Evolutionary conservation across 495 filamentous ascomycete species (phyloP).

Genomic region (Aspergillus asperescens): DNA sequence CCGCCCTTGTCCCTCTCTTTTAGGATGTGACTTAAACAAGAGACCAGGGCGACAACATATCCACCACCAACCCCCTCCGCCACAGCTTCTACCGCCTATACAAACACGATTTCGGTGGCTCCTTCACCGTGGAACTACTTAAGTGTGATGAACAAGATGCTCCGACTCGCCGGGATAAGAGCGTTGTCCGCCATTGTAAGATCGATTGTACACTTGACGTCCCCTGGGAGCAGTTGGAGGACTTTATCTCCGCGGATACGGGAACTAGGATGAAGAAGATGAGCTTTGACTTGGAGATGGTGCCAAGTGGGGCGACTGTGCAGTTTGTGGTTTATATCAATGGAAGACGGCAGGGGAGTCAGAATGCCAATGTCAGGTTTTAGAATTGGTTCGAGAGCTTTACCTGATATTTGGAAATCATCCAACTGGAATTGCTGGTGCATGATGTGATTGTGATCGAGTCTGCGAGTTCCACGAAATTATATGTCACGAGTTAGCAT

Average conservation of each 20-base stretch:
- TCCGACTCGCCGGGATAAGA: not conserved
- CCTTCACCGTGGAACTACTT: not conserved
- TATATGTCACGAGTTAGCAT: too few relatives aligned
- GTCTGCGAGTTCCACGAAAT: too few relatives aligned
- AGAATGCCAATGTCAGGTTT: constrained; percentile 3
- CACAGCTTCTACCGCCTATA: constrained; percentile 4
- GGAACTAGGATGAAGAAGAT: constrained; percentile 3
- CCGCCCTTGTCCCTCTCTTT: not conserved
- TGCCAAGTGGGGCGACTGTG: not conserved
- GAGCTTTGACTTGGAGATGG: constrained; percentile 5
- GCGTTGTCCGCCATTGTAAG: not conserved
- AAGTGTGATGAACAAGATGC: constrained; percentile 1
- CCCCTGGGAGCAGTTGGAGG: not conserved
- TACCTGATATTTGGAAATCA: too few relatives aligned
- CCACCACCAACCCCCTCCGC: not conserved
- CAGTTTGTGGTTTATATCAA: constrained; percentile 3
- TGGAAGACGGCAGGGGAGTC: not conserved
- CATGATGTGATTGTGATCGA: too few relatives aligned
- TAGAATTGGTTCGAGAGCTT: too few relatives aligned
- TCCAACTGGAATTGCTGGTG: too few relatives aligned
- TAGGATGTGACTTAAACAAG: not conserved
- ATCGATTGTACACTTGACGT: constrained; percentile 3
- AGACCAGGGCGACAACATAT: constrained; percentile 2
- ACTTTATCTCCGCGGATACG: not conserved
- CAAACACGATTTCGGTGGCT: not conserved